Evolutionary conservation across 306 rosid species (phyloP), one percentile per base, ranked within the genome.

Genomic region (Prunus mume): DNA sequence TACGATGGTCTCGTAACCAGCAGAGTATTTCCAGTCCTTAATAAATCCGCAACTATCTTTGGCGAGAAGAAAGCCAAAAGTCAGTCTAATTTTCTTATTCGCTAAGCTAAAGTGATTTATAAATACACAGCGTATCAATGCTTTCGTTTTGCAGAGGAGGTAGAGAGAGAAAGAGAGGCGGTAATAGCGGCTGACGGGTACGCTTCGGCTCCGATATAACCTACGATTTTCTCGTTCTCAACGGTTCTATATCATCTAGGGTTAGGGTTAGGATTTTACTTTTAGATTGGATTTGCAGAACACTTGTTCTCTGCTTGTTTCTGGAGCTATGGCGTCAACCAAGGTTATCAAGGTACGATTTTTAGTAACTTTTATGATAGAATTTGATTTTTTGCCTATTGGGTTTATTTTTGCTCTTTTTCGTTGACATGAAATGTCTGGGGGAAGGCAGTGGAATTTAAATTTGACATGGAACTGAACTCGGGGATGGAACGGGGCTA

Each of bases 301-400:
- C 5, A 25, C 69, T 51, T 62, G 28, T n/a, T 45, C 88, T 86
- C 75, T 49, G 65, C n/a, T 73, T 9, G 34, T 3, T 54, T 75
- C 73, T 71, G 47, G 9, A 75, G 82, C 79, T 61, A 94, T 92
- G 97, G 95, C 80, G 70, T 80, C 91, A 24, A 14, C 81, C 64
- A 70, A 86, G 73, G 93, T 96, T 81, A 86, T 92, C 85, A 91
- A 91, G 99, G 99, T 96, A 64, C 12, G 56, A 54, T 65, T 83
- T 83, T 75, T 67, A 15, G 55, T 62, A 70, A 54, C 49, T 24
- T 9, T 63, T 56, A 25, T 18, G 7, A 0, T 27, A 3, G 2
- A 30, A 55, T 14, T 27, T 58, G 34, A 43, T 18, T 47, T 25
- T 57, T 41, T 13, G 5, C 11, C 10, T 15, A 18, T 72, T 41